phyloP scores from a whole-genome alignment of 2,329 filamentous ascomycete species.

The Ophiocordyceps camponoti-leonardi region DNA sequence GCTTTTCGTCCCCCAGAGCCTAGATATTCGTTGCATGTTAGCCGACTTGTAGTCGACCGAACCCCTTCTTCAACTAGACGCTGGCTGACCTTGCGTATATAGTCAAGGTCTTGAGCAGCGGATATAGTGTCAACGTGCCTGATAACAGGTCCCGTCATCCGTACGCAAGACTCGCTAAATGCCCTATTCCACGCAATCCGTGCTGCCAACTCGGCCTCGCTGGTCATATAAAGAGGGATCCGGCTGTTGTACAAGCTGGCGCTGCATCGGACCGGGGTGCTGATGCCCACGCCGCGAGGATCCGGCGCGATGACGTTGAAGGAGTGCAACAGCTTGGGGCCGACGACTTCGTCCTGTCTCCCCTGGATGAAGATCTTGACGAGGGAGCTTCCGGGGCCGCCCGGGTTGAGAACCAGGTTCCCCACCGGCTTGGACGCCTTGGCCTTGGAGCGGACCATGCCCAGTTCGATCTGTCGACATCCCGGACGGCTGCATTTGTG shows the following conservation, averaged over 20 bases:
- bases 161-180: neutral
- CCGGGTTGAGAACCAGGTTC: slow-evolving; percentile 1
- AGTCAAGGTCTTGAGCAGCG: neutral
- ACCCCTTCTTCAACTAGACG: too few species aligned
- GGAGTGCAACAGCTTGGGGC: neutral
- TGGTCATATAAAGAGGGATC: neutral
- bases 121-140: neutral
- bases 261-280: neutral
- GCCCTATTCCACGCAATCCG: neutral
- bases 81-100: neutral
- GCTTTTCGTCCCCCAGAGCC: slow-evolving; percentile 1
- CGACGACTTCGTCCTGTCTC: neutral
- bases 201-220: neutral
- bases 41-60: neutral
- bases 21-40: neutral
- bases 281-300: slow-evolving; percentile 1
- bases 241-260: neutral
- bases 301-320: slow-evolving; percentile 1
- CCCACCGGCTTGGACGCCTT: neutral
- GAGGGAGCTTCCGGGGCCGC: neutral
- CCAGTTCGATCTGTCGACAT: neutral
- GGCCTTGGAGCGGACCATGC: neutral
- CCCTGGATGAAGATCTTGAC: neutral
- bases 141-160: neutral
- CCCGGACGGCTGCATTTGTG: neutral